A percentile compares a stretch with the other conserved stretches of the same genome.
These are phyloP conservation scores for Acacia crassicarpa DNA, from an alignment of 306 rosid species.

Conservation along the genomic window DNA sequence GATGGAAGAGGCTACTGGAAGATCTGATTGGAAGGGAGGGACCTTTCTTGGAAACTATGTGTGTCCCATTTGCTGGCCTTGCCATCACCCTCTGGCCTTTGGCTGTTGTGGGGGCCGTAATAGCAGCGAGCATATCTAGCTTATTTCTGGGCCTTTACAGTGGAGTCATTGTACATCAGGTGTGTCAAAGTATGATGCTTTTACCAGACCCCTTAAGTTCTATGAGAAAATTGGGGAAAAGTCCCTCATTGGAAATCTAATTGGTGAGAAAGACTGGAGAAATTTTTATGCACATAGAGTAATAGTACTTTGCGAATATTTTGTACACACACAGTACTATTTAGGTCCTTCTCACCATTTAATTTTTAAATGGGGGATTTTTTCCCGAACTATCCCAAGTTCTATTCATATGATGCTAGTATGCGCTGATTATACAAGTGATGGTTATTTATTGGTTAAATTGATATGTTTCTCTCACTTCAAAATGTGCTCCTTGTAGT, in stretches of 20 bases:
- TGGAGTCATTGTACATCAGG: constrained; percentile 80
- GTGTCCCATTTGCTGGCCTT: constrained; percentile 86
- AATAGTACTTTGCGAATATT: too few relatives aligned
- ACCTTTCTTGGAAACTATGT: constrained; percentile 77
- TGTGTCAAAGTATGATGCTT: constrained; percentile 15
- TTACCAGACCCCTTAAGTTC: neutral
- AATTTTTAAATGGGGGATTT: too few relatives aligned
- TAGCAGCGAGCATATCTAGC: constrained; percentile 55
- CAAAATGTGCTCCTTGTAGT: neutral
- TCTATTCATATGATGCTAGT: neutral
- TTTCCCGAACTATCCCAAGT: neutral
- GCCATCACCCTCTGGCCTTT: constrained; percentile 84
- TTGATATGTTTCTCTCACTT: neutral
- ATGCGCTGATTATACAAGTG: neutral
- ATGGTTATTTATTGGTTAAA: neutral
- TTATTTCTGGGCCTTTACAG: constrained; percentile 63
- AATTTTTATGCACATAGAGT: too few relatives aligned
- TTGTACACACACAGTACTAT: too few relatives aligned
- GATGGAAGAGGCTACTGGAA: constrained; percentile 87
- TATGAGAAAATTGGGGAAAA: neutral
- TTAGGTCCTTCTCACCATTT: too few relatives aligned
- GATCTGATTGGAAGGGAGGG: constrained; percentile 87
- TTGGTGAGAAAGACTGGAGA: too few relatives aligned
- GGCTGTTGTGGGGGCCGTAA: constrained; percentile 64
- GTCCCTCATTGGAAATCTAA: too few relatives aligned